phyloP scores from a whole-genome alignment of 768 basidiomycete genomes.

The Suillus spraguei region DNA sequence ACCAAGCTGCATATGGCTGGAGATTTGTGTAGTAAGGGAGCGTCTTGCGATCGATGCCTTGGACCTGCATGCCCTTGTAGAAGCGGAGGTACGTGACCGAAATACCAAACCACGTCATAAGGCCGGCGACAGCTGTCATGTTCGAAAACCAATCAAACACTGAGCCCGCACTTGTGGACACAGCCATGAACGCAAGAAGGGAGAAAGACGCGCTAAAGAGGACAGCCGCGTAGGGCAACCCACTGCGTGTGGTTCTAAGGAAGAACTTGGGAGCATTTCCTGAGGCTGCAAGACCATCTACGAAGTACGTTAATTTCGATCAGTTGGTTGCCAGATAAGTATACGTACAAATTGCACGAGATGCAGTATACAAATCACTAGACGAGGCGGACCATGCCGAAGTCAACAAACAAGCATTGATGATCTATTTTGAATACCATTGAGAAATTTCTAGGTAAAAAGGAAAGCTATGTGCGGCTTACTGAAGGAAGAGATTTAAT shows the following conservation, averaged over 20 bases:
- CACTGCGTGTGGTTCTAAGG: constrained; percentile 62
- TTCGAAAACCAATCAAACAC: constrained; percentile 85
- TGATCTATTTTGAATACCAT: constrained; percentile 46
- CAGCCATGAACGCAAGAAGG: constrained; percentile 81
- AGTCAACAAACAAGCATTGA: constrained; percentile 82
- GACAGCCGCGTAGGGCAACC: constrained; percentile 78
- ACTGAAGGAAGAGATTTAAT: constrained; percentile 85
- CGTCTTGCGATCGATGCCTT: constrained; percentile 70
- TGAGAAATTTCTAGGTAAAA: not conserved
- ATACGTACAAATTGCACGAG: constrained; percentile 77
- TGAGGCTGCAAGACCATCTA: constrained; percentile 77
- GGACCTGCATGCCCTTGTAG: constrained; percentile 77
- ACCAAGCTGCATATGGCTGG: constrained; percentile 78
- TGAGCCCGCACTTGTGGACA: constrained; percentile 60
- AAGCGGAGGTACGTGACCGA: constrained; percentile 80
- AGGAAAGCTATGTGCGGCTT: constrained; percentile 26
- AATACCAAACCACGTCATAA: constrained; percentile 85
- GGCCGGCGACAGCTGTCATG: constrained; percentile 68
- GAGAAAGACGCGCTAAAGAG: constrained; percentile 69
- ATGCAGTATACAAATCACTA: constrained; percentile 88
- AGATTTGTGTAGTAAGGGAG: constrained; percentile 72
- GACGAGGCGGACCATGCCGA: constrained; percentile 94
- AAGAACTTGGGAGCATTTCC: constrained; percentile 88
- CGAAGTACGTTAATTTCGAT: constrained; percentile 8
- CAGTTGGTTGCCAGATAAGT: not conserved